A percentile compares a stretch with the other conserved stretches of the same genome.
Evolutionary conservation across 495 filamentous ascomycete genomes (phyloP).

Genomic region (Talaromyces wortmannii): DNA sequence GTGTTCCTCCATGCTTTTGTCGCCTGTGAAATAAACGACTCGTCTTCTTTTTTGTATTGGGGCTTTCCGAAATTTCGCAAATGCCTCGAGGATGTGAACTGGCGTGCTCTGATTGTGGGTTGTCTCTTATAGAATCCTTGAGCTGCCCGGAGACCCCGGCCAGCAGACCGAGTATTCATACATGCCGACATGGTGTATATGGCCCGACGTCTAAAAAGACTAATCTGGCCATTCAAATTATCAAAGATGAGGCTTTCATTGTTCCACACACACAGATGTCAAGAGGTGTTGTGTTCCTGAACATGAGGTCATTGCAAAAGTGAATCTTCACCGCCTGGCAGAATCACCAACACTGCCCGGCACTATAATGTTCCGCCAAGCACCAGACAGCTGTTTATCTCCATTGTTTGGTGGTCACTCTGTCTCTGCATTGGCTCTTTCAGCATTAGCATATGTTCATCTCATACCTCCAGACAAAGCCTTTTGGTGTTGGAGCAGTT

Average conservation of each 20-base stretch:
- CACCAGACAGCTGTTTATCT: background rate
- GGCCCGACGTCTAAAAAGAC: background rate
- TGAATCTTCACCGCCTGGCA: conserved; percentile 3
- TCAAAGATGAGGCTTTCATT: background rate
- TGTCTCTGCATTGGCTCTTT: background rate
- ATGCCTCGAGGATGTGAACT: conserved; percentile 34
- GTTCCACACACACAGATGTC: background rate
- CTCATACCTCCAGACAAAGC: background rate
- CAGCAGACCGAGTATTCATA: background rate
- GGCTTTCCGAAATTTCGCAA: conserved; percentile 29
- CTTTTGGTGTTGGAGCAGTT: background rate
- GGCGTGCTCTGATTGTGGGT: conserved; percentile 19
- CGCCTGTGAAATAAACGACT: conserved; percentile 54
- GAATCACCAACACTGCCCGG: background rate
- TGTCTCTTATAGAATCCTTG: background rate
- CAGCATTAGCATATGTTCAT: background rate
- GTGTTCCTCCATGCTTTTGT: conserved; percentile 61
- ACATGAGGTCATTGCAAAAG: conserved; percentile 5
- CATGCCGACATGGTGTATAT: background rate
- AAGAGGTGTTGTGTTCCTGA: background rate
- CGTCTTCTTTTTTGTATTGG: conserved; percentile 34
- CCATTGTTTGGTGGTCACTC: background rate
- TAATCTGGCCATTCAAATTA: too few species aligned
- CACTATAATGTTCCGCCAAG: background rate
- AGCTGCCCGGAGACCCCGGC: background rate